Evolutionary conservation across 1,284 basidiomycete genomes (phyloP), one percentile per base, ranked within the genome.

Genomic region (Rhodotorula sp.): DNA sequence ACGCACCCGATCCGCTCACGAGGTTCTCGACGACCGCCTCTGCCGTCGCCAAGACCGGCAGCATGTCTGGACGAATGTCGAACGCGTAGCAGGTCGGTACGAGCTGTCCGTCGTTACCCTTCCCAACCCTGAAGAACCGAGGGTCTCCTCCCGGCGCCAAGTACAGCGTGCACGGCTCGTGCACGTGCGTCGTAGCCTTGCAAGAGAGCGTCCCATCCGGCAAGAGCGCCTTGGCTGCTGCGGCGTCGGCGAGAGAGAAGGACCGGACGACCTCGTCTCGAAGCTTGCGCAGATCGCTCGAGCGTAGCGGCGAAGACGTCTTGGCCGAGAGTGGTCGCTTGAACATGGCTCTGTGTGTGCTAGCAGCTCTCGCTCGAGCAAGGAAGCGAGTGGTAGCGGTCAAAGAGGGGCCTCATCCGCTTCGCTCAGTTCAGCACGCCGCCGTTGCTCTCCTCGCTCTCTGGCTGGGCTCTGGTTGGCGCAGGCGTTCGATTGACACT

Each of bases 241-340:
- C 30, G 2, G 55, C 6, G 18, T 30, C 11, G 28, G 20, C 15
- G 16, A 24, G 48, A 7, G 47, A 47, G 58, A 68, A 74, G 10
- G 52, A 9, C 31, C 40, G 1, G 1, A 40, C 18, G 50, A 72
- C 28, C 22, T 61, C 47, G 6, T 67, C 65, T 28, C 72, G 69
- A 3, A 74, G 60, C 44, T 61, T 60, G 51, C 73, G 66, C 40
- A 68, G 24, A 62, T 72, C 73, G 34, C 56, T 61, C 28, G 68
- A 67, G 22, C 73, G 64, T 8, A 74, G 5, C 2, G 73, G 73
- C 1, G 70, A 28, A 2, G 24, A 28, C 5, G 68, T 70, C 47
- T 74, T 71, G 50, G 31, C 30, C 22, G 61, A 46, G 55, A 62
- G 59, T 0, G 72, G 72, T 9, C 72, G 67, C 60, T 74, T 74